These are phyloP conservation scores for Phlyctochytrium planicorne DNA, from an alignment of 192 early-diverging fungal genomes.

Conservation along the genomic window DNA sequence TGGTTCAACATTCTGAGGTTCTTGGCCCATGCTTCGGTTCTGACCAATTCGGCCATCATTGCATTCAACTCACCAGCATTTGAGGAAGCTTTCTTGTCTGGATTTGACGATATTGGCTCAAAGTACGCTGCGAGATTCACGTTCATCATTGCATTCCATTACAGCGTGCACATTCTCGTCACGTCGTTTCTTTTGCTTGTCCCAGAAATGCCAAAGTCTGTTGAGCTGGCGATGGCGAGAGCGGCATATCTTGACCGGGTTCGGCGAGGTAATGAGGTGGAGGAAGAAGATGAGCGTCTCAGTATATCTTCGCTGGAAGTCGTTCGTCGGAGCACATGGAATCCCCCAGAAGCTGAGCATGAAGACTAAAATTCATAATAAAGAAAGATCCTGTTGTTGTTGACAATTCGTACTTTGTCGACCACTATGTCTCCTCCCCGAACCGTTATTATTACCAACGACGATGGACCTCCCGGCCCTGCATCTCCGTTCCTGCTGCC, in stretches of 20 bases:
- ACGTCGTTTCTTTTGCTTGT: slow-evolving; percentile 7
- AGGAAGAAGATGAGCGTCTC: slow-evolving; percentile 27
- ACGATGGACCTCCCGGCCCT: not conserved
- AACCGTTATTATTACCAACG: not conserved
- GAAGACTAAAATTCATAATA: too few species aligned
- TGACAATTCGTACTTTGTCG: not conserved
- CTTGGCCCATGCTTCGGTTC: slow-evolving; percentile 10
- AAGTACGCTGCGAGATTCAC: slow-evolving; percentile 18
- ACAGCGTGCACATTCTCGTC: slow-evolving; percentile 9
- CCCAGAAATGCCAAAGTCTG: slow-evolving; percentile 12
- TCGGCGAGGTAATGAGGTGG: slow-evolving; percentile 21
- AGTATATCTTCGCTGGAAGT: slow-evolving; percentile 15
- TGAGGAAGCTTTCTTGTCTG: slow-evolving; percentile 12
- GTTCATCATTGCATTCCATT: slow-evolving; percentile 29
- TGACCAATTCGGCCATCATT: slow-evolving; percentile 27
- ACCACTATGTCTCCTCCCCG: too few species aligned
- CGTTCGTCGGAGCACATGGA: too few species aligned
- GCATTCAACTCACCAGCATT: slow-evolving; percentile 25
- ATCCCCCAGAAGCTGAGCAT: too few species aligned
- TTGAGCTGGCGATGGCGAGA: slow-evolving; percentile 19
- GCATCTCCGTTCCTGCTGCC: not conserved
- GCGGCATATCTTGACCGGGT: slow-evolving; percentile 25
- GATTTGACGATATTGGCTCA: not conserved
- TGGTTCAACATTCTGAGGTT: slow-evolving; percentile 16
- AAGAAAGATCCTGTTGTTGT: too few species aligned